Evolutionary conservation across 306 rosid species (phyloP).

Genomic region (Prunus kanzakura): DNA sequence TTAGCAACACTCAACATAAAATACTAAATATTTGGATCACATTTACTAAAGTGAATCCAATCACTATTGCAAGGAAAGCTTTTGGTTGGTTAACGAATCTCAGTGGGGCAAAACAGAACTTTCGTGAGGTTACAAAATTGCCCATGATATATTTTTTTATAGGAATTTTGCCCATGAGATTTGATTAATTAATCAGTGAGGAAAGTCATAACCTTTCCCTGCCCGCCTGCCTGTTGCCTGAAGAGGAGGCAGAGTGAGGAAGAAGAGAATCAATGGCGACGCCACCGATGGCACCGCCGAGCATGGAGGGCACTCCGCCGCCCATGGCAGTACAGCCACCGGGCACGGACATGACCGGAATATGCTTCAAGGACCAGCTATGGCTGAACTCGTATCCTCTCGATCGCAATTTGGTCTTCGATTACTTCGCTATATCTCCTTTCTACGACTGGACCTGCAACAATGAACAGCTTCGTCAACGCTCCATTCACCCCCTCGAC

Average conservation of each 20-base stretch:
- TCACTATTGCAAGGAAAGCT: too few relatives aligned
- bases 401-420: conserved; percentile 88
- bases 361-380: conserved; percentile 86
- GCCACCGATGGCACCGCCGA: conserved; percentile 44
- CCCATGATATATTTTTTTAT: too few relatives aligned
- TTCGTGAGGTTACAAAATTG: too few relatives aligned
- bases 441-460: conserved; percentile 92
- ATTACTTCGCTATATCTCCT: conserved; percentile 89
- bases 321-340: conserved; percentile 58
- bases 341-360: conserved; percentile 93
- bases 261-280: conserved; percentile 44
- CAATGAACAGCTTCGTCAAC: conserved; percentile 88
- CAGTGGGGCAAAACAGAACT: too few relatives aligned
- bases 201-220: background rate
- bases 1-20: too few relatives aligned
- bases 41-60: too few relatives aligned
- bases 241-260: background rate
- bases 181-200: background rate
- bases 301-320: conserved; percentile 52
- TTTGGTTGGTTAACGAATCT: too few relatives aligned
- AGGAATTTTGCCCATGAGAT: too few relatives aligned
- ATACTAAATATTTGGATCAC: too few relatives aligned
- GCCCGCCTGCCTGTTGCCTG: background rate
- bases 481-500: conserved; percentile 89
- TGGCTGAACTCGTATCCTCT: conserved; percentile 92